A percentile compares a stretch with the other conserved stretches of the same genome.
These are phyloP conservation scores for Panicum hallii DNA, from an alignment of 202 grass and related monocot genomes.

Conservation along the genomic window DNA sequence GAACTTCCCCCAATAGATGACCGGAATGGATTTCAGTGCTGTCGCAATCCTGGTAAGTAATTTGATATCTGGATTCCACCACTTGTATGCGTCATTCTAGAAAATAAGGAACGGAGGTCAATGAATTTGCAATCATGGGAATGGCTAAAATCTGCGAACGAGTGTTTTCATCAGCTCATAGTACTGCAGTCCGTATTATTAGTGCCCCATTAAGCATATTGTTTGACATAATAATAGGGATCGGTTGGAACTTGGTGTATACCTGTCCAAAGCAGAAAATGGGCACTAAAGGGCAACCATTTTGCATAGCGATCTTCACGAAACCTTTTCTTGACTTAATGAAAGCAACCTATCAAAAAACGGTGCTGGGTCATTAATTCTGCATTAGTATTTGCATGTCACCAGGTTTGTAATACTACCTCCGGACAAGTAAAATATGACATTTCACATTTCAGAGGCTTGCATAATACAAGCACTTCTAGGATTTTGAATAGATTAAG, in stretches of 20 bases:
- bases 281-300: conserved; percentile 2
- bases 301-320: not conserved
- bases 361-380: not conserved
- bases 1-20: not conserved
- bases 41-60: not conserved
- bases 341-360: not conserved
- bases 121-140: not conserved
- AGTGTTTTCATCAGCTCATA: not conserved
- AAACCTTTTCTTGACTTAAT: conserved; percentile 17
- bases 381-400: not conserved
- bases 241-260: not conserved
- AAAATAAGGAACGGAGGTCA: not conserved
- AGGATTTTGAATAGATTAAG: too few species aligned
- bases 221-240: not conserved
- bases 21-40: not conserved
- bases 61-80: conserved; percentile 10
- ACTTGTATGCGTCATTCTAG: not conserved
- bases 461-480: too few species aligned
- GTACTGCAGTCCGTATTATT: too few species aligned
- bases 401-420: too few species aligned
- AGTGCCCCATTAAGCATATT: too few species aligned
- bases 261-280: conserved; percentile 33
- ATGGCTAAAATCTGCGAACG: too few species aligned
- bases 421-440: too few species aligned
- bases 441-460: too few species aligned